phyloP scores from a whole-genome alignment of 495 filamentous ascomycete species.

The Penicillium taxi region DNA sequence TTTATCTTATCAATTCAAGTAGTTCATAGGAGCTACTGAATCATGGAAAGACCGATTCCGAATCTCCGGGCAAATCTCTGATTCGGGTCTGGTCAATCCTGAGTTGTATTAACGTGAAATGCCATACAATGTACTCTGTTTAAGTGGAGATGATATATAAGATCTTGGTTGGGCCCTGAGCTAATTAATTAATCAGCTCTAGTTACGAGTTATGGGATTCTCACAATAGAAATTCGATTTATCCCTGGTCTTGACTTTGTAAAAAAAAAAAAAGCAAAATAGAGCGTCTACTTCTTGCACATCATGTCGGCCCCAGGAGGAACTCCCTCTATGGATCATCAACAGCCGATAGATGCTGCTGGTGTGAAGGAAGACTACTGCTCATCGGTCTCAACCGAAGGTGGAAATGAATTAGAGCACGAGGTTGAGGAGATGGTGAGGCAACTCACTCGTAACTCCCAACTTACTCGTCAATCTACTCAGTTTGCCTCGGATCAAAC shows the following conservation, averaged over 20 bases:
- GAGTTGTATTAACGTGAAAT: too few relatives aligned
- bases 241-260: too few relatives aligned
- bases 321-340: slow-evolving; percentile 1
- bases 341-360: neutral
- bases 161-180: too few relatives aligned
- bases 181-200: too few relatives aligned
- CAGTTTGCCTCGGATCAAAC: slow-evolving; percentile 16
- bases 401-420: slow-evolving; percentile 14
- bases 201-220: too few relatives aligned
- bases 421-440: slow-evolving; percentile 26
- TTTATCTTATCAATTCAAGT: too few relatives aligned
- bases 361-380: slow-evolving; percentile 13
- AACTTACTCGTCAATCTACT: slow-evolving; percentile 28
- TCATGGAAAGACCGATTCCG: neutral
- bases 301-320: slow-evolving; percentile 6
- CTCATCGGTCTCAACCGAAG: too few relatives aligned
- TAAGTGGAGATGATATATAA: too few relatives aligned
- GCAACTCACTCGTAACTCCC: slow-evolving; percentile 26
- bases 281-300: neutral
- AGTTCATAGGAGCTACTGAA: neutral
- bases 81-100: too few relatives aligned
- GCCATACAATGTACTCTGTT: too few relatives aligned
- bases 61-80: neutral
- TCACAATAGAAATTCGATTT: too few relatives aligned
- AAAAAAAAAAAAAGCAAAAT: too few relatives aligned